Percentiles rank a stretch among this genome's conserved stretches.
These are phyloP conservation scores for Aspergillus sp. DNA, from an alignment of 2,329 filamentous ascomycete species.

Conservation along the genomic window DNA sequence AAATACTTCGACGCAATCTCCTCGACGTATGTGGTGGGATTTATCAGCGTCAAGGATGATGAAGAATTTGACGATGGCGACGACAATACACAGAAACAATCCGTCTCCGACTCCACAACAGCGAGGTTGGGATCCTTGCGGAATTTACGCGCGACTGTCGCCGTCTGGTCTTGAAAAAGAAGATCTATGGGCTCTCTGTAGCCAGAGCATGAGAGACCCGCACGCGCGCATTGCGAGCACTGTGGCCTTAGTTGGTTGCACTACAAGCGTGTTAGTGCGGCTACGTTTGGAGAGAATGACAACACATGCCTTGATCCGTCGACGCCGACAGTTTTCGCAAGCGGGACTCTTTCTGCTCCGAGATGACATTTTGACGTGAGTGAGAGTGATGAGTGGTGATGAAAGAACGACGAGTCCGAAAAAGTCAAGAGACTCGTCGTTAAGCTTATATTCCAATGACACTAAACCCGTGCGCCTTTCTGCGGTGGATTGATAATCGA, in stretches of 20 bases:
- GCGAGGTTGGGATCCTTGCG: not conserved
- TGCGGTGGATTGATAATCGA: not conserved
- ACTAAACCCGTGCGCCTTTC: not conserved
- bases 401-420: not conserved
- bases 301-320: not conserved
- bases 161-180: constrained; percentile 1
- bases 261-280: not conserved
- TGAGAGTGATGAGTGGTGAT: not conserved
- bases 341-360: not conserved
- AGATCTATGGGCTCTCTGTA: constrained; percentile 3
- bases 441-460: not conserved
- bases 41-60: not conserved
- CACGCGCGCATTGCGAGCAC: constrained; percentile 6
- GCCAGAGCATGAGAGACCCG: not conserved
- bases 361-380: not conserved
- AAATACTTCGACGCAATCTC: constrained; percentile 7
- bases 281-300: not conserved
- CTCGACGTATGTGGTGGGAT: not conserved
- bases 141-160: not conserved
- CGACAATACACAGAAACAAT: not conserved
- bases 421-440: not conserved
- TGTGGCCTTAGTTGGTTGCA: constrained; percentile 5
- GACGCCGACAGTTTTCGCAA: not conserved
- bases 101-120: not conserved
- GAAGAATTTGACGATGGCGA: not conserved